phyloP scores from a whole-genome alignment of 371 early-diverging fungal genomes.

The Zychaea mexicana region DNA sequence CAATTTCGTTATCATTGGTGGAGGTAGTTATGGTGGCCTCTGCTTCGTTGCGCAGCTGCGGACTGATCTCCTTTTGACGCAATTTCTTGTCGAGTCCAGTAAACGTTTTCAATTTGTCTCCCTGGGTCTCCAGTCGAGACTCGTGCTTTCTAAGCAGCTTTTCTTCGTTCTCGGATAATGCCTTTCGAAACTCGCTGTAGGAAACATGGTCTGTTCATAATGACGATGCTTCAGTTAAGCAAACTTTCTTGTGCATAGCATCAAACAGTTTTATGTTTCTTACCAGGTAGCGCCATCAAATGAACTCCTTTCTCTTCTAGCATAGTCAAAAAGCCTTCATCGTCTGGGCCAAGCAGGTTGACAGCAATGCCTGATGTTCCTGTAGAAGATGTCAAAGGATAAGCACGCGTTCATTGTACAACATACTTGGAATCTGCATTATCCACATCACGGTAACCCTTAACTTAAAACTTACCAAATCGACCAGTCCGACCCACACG shows the following conservation, averaged over 20 bases:
- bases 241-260: neutral
- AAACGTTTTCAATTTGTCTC: constrained; percentile 7
- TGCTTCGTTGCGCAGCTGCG: neutral
- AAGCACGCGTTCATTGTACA: neutral
- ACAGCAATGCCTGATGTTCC: constrained; percentile 54
- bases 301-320: constrained; percentile 23
- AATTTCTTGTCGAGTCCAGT: constrained; percentile 9
- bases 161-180: constrained; percentile 33
- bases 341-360: constrained; percentile 37
- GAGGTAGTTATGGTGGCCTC: neutral
- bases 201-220: constrained; percentile 28
- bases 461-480: constrained; percentile 67
- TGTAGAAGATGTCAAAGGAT: constrained; percentile 4
- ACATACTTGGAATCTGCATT: neutral
- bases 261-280: neutral
- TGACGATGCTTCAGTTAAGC: neutral
- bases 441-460: no score
- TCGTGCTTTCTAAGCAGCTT: constrained; percentile 19
- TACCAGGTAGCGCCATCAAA: constrained; percentile 39
- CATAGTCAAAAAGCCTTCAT: constrained; percentile 24
- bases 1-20: neutral
- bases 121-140: constrained; percentile 1
- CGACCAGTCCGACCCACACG: constrained; percentile 99
- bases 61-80: neutral
- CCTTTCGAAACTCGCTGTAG: constrained; percentile 34